Evolutionary conservation across 202 grass and related monocot species (phyloP), one percentile per base, ranked within the genome.

Genomic region (Saccharum hybrid): DNA sequence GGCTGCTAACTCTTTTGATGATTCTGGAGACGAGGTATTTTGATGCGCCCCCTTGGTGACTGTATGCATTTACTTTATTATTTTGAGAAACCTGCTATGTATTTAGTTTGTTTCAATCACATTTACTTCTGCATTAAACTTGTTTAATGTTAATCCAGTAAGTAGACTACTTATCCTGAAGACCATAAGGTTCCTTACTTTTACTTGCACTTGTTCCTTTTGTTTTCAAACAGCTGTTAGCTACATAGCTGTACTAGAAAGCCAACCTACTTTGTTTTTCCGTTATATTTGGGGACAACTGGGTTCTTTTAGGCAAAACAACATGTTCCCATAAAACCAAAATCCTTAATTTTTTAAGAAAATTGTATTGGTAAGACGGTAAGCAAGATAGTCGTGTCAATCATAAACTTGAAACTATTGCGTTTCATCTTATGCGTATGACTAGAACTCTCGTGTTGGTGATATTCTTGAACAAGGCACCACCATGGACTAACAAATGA

Each of bases 11-110:
- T 72, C 49, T 10, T 3, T 60, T 11, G 84, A 91, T 30, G 85
- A 79, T 61, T 94, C 91, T 52, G 84, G 64, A 60, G 90, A 93
- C 28, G 77, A 92, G 84, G 92, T 97, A 94, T 63, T 82, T 62
- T 70, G 22, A 71, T 84, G 49, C 23, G 70, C 39, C 60, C 23
- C 51, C 65, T 82, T 45, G 40, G 30, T 73, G 41, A 39, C 57
- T 68, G 6, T 34, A 40, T 42, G 6, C 31, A 78, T 80, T 31
- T 70, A 81, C 19, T 79, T 68, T 36, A 10, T 26, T 9, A 8
- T 72, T 10, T 49, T 49, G 69, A 72, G 7, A 49, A 72, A 72
- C 12, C 23, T 31, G 13, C 13, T 34, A 34, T 34, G 33, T 34
- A 34, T 34, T 34, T 34, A 34, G 33, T 34, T 34, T 34, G 33